A percentile compares a stretch with the other conserved stretches of the same genome.
Evolutionary conservation across 208 protist species (phyloP).

Genomic region (Acanthamoeba rhysodes): DNA sequence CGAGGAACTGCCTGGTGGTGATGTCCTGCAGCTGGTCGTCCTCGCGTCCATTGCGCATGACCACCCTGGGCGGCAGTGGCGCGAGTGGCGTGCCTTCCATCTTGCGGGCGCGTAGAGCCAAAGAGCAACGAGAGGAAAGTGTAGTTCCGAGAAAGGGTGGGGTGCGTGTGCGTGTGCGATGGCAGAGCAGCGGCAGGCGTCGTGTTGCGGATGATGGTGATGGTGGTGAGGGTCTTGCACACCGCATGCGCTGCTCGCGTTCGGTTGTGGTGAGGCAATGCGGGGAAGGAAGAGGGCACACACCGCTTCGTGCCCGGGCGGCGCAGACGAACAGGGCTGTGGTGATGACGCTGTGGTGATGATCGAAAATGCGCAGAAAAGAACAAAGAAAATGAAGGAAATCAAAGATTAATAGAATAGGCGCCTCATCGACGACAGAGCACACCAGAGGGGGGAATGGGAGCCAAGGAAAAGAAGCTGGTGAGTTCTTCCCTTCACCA

Average conservation of each 20-base stretch:
- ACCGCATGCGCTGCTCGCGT: too few species aligned
- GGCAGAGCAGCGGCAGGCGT: too few species aligned
- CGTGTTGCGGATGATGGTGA: too few species aligned
- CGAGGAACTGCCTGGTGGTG: constrained; percentile 43
- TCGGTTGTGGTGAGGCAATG: too few species aligned
- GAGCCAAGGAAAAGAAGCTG: constrained; percentile 62
- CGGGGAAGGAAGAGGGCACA: not conserved
- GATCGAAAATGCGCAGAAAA: not conserved
- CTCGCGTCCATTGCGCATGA: constrained; percentile 32
- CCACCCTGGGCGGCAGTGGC: not conserved
- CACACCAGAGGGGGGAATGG: not conserved
- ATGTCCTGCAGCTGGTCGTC: constrained; percentile 5
- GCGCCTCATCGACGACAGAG: too few species aligned
- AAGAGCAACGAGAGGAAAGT: not conserved
- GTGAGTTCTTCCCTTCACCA: not conserved
- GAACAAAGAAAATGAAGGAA: not conserved
- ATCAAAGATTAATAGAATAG: too few species aligned
- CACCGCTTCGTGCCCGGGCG: not conserved
- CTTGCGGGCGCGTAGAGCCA: not conserved
- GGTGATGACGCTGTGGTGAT: too few species aligned
- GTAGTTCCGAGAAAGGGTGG: too few species aligned
- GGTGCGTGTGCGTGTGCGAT: too few species aligned
- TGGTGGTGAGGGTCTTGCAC: too few species aligned
- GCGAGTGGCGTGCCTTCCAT: not conserved
- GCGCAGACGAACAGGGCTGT: too few species aligned